These are phyloP conservation scores for Mycena floridula DNA, from an alignment of 768 basidiomycete species.

Conservation along the genomic window DNA sequence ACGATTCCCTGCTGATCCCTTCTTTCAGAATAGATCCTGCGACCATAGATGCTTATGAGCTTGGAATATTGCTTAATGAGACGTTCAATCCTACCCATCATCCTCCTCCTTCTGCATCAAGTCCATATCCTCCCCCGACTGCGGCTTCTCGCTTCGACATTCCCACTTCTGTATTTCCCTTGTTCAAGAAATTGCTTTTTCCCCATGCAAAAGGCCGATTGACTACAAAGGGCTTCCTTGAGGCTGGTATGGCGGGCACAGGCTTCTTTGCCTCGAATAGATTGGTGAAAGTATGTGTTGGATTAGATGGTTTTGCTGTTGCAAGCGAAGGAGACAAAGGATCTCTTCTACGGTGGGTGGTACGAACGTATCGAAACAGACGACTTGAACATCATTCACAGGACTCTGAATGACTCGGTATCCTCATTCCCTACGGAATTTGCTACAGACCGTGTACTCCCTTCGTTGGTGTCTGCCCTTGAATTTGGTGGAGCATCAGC, in stretches of 20 bases:
- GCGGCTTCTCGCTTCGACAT: slow-evolving; percentile 73
- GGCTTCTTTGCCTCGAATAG: slow-evolving; percentile 85
- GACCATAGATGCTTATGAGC: slow-evolving; percentile 79
- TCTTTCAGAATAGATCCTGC: slow-evolving; percentile 41
- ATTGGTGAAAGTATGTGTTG: slow-evolving; percentile 77
- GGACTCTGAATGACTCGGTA: slow-evolving; percentile 73
- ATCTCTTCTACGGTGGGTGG: slow-evolving; percentile 54
- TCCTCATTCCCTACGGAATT: slow-evolving; percentile 84
- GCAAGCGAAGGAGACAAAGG: slow-evolving; percentile 77
- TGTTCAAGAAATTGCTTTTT: slow-evolving; percentile 84
- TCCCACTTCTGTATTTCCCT: slow-evolving; percentile 66
- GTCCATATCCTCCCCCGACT: slow-evolving; percentile 74
- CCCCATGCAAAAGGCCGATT: slow-evolving; percentile 81
- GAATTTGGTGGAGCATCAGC: slow-evolving; percentile 78
- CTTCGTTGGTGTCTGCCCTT: slow-evolving; percentile 72
- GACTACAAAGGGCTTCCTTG: slow-evolving; percentile 70
- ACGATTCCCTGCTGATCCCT: slow-evolving; percentile 2
- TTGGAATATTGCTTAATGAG: slow-evolving; percentile 80
- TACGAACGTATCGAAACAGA: background rate
- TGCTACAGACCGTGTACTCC: slow-evolving; percentile 78
- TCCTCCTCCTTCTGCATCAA: slow-evolving; percentile 57
- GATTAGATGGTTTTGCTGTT: slow-evolving; percentile 81
- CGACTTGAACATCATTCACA: slow-evolving; percentile 17
- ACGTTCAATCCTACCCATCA: slow-evolving; percentile 86
- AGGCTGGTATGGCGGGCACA: slow-evolving; percentile 69